Evolutionary conservation across 108 stramenopile species (phyloP).

Genomic region (Chaetoceros muelleri): DNA sequence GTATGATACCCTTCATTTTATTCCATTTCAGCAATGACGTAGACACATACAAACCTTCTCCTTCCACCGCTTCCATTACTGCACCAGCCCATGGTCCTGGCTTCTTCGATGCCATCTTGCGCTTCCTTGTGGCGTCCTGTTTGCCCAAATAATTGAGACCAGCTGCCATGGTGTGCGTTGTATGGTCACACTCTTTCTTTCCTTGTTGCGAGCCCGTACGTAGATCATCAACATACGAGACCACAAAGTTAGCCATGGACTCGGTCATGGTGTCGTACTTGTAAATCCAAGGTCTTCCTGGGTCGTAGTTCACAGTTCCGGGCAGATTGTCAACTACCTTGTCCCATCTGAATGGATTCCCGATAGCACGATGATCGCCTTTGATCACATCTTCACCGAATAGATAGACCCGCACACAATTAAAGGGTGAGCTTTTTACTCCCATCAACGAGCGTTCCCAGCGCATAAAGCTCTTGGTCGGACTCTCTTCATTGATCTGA

Average conservation of each 20-base stretch:
- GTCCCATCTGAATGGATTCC: constrained; percentile 21
- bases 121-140: neutral
- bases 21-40: neutral
- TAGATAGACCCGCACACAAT: constrained; percentile 5
- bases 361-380: constrained; percentile 6
- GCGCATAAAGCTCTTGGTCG: constrained; percentile 3
- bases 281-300: constrained; percentile 14
- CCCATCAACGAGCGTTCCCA: constrained; percentile 23
- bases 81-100: neutral
- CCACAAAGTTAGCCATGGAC: constrained; percentile 6
- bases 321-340: constrained; percentile 25
- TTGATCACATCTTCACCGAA: constrained; percentile 11
- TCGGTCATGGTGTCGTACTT: constrained; percentile 10
- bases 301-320: constrained; percentile 13
- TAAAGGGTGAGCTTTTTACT: constrained; percentile 15
- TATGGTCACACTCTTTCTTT: constrained; percentile 1
- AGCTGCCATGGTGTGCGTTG: neutral
- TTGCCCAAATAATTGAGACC: constrained; percentile 18
- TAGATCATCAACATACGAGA: constrained; percentile 20
- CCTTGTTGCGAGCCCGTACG: neutral
- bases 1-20: neutral
- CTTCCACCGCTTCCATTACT: neutral
- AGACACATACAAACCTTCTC: neutral
- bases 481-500: constrained; percentile 1
- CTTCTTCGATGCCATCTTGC: neutral